These are phyloP conservation scores for Fusarium annulatum DNA, from an alignment of 2,329 filamentous ascomycete species.

Conservation along the genomic window DNA sequence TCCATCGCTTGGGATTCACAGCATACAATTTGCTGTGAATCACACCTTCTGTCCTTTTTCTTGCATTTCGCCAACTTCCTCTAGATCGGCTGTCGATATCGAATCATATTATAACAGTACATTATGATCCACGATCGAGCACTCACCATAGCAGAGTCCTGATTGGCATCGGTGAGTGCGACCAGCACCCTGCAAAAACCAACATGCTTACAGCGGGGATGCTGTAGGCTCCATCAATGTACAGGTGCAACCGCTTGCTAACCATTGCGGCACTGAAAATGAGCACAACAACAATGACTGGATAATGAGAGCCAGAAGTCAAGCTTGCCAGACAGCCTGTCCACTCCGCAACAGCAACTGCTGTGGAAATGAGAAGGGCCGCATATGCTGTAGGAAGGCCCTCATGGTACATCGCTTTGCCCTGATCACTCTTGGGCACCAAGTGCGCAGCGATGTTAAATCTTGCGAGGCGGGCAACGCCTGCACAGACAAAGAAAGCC, in stretches of 20 bases:
- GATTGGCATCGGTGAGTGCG: not conserved
- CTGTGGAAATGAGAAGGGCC: not conserved
- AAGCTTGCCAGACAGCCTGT: not conserved
- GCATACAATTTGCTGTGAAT: not conserved
- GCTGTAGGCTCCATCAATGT: not conserved
- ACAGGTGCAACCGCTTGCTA: not conserved
- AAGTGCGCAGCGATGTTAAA: not conserved
- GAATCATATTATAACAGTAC: rapidly evolving
- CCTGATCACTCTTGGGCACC: not conserved
- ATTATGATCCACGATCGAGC: not conserved
- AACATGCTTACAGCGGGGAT: not conserved
- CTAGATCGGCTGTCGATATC: rapidly evolving
- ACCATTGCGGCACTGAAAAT: not conserved
- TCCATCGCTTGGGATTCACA: not conserved
- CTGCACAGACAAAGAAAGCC: not conserved
- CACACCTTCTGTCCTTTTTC: not conserved
- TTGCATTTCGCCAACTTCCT: not conserved
- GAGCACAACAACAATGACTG: not conserved
- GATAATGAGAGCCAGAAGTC: not conserved
- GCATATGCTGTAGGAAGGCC: not conserved
- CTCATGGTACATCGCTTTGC: not conserved
- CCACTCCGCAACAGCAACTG: not conserved
- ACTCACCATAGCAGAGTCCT: not conserved
- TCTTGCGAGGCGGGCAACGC: not conserved
- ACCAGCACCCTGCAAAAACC: not conserved